A percentile compares a stretch with the other conserved stretches of the same genome.
phyloP scores from a whole-genome alignment of 345 rosid genomes.

The Citrus australasica region DNA sequence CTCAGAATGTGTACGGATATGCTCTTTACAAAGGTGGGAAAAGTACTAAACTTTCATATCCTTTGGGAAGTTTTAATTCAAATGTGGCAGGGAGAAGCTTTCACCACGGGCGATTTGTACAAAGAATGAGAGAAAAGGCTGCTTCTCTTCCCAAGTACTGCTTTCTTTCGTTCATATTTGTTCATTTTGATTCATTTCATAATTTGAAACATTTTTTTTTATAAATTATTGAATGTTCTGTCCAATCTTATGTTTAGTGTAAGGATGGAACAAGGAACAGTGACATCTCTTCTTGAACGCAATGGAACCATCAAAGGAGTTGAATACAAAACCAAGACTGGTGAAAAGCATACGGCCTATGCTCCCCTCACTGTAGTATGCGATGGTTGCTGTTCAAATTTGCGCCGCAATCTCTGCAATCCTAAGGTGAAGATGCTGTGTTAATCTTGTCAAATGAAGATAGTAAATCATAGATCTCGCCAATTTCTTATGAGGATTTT shows the following conservation, averaged over 20 bases:
- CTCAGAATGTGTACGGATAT: conserved; percentile 41
- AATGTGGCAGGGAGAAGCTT: conserved; percentile 47
- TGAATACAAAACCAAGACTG: conserved; percentile 35
- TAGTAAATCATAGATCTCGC: not conserved
- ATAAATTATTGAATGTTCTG: not conserved
- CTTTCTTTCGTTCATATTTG: not conserved
- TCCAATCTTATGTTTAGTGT: conserved; percentile 33
- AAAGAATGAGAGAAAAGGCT: conserved; percentile 50
- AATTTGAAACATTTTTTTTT: not conserved
- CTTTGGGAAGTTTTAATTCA: conserved; percentile 30
- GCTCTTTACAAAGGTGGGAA: conserved; percentile 47
- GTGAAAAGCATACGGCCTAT: conserved; percentile 26
- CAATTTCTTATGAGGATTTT: not conserved
- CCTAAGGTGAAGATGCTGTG: conserved; percentile 33
- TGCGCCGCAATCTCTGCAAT: conserved; percentile 50
- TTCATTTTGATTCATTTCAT: not conserved
- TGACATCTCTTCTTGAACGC: conserved; percentile 43
- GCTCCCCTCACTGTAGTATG: conserved; percentile 66
- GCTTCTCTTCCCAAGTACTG: conserved; percentile 46
- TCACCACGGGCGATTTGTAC: conserved; percentile 54
- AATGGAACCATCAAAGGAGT: conserved; percentile 49
- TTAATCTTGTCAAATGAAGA: not conserved
- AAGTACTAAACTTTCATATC: conserved; percentile 35
- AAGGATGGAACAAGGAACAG: conserved; percentile 57
- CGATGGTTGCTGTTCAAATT: conserved; percentile 43